A percentile compares a stretch with the other conserved stretches of the same genome.
Conservation (phyloP, 2,329 filamentous ascomycete genomes). For the Bipolaris oryzae region DNA sequence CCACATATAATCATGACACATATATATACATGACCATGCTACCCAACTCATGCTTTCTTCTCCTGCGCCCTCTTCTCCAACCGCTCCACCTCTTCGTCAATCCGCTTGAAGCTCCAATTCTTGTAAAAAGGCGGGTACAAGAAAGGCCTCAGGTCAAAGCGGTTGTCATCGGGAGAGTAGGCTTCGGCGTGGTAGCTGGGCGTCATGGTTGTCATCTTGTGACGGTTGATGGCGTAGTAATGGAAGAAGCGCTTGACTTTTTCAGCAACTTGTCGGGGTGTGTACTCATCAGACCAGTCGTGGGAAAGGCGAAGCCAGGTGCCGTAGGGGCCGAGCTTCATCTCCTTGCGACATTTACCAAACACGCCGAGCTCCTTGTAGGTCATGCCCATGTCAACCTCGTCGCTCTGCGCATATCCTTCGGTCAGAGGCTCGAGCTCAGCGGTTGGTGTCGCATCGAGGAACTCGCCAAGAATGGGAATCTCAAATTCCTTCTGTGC, state of each 20-base stretch:
- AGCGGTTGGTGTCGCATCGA: conserved; percentile 57
- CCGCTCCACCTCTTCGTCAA: conserved; percentile 43
- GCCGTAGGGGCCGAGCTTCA: conserved; percentile 56
- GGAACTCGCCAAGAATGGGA: conserved; percentile 69
- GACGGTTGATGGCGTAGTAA: conserved; percentile 31
- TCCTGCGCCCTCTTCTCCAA: conserved; percentile 29
- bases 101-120: conserved; percentile 48
- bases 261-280: conserved; percentile 52
- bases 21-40: not conserved
- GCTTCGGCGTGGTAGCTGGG: conserved; percentile 47
- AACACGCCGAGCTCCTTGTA: conserved; percentile 61
- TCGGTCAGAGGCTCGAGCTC: conserved; percentile 68
- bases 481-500: conserved; percentile 59
- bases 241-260: conserved; percentile 55
- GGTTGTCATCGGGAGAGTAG: conserved; percentile 64
- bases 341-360: conserved; percentile 61
- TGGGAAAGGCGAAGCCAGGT: conserved; percentile 61
- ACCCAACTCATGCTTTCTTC: not conserved
- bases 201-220: conserved; percentile 38
- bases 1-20: not conserved
- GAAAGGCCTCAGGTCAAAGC: conserved; percentile 56
- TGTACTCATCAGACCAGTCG: conserved; percentile 53
- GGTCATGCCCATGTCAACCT: conserved; percentile 58
- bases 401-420: conserved; percentile 58
- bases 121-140: conserved; percentile 52